Base-by-base conservation (phyloP, 768 basidiomycete species). In the Termitomyces sp. region DNA sequence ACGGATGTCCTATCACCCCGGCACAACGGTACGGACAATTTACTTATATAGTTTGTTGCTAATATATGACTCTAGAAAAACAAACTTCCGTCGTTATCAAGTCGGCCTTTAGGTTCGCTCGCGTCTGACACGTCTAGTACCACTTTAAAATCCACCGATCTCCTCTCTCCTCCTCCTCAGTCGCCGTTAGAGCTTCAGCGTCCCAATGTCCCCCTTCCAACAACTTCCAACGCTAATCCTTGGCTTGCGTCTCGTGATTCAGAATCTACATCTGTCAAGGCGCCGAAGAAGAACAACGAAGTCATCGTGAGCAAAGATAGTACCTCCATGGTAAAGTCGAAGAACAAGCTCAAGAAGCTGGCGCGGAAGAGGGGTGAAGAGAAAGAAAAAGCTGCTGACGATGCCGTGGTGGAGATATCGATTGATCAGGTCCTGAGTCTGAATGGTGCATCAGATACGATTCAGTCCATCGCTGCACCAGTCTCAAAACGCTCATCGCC, bases 341-440 rank as follows among this genome's bases (percentile, higher is more conserved):
- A 85, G 62, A 84, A 87, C 68, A 85, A 85, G 65, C 77, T 94
- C 48, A 84, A 85, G 64, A 96, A 93, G 65, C 74, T 79, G 45
- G 71, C 68, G 16, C 72, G 71, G 63, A 90, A 87, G 65, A 73
- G 74, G 20, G 78, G 72, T 2, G 86, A 83, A 24, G 85, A 81
- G 47, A 78, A 76, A 58, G 82, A 80, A 57, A 80, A 79, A 54
- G 83, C 80, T 2, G 74, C 75, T 60, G 90, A 92, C 46, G 94
- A 98, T 62, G 90, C 88, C 0, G 68, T 72, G 7, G 82, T 97
- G 22, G 93, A 96, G 65, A 90, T 98, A 57, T 81, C 85, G 3
- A 68, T 84, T 60, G 76, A 81, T 47, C 74, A 78, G 36, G 75
- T 82, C 6, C 68, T 89, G 22, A 72, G 71, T 24, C 64, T 71